phyloP scores from a whole-genome alignment of 192 early-diverging fungal species.

The Coemansia sp. region DNA sequence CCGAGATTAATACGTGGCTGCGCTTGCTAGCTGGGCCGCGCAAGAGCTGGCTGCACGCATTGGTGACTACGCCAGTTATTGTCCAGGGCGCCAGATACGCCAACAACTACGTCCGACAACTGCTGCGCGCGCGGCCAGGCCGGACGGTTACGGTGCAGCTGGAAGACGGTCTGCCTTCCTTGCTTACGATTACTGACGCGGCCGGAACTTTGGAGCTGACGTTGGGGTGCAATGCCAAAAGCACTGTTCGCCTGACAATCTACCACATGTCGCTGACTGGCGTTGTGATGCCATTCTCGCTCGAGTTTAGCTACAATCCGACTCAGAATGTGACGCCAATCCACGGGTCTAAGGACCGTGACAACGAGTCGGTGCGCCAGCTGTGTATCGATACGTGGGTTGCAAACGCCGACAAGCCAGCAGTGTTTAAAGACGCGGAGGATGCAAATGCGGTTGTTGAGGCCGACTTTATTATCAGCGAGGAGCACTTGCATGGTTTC shows the following conservation, averaged over 20 bases:
- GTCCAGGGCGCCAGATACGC: constrained; percentile 66
- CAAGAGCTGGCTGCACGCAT: constrained; percentile 80
- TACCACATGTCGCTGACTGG: too few relatives aligned
- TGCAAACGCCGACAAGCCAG: constrained; percentile 57
- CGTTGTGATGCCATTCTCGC: constrained; percentile 9
- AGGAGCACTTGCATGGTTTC: too few relatives aligned
- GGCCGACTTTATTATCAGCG: too few relatives aligned
- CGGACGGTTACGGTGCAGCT: constrained; percentile 22
- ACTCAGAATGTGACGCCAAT: not conserved
- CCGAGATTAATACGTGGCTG: constrained; percentile 56
- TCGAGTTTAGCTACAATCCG: not conserved
- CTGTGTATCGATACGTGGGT: constrained; percentile 80
- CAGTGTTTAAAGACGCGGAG: constrained; percentile 65
- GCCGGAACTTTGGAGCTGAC: constrained; percentile 72
- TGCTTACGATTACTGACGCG: constrained; percentile 5
- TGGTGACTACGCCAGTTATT: constrained; percentile 68
- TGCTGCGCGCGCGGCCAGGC: constrained; percentile 60
- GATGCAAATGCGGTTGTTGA: too few relatives aligned
- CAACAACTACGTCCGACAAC: constrained; percentile 59
- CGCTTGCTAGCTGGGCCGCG: constrained; percentile 65
- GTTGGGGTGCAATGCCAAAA: constrained; percentile 62
- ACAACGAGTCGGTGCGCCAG: constrained; percentile 53
- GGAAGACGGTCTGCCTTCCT: not conserved
- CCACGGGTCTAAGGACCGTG: too few relatives aligned
- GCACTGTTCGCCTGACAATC: too few relatives aligned